A percentile compares a stretch with the other conserved stretches of the same genome.
Conservation (phyloP, 441 rosid species). For the Kokia cookei region DNA sequence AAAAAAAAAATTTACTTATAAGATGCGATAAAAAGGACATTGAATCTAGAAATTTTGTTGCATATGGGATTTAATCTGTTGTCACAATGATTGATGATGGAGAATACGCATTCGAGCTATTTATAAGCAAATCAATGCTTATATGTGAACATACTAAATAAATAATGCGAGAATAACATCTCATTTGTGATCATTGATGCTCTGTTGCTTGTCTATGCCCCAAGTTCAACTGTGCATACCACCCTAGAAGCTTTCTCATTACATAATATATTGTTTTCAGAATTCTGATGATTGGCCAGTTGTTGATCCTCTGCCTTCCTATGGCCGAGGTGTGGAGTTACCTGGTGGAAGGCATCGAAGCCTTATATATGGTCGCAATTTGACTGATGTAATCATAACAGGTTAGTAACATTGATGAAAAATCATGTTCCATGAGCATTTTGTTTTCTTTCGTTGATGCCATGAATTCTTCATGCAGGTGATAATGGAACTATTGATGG, state of each 20-base stretch:
- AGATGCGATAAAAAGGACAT: not conserved
- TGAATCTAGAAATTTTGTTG: not conserved
- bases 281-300: constrained; percentile 83
- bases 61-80: not conserved
- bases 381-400: constrained; percentile 89
- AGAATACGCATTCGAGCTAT: not conserved
- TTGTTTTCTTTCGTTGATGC: constrained; percentile 13
- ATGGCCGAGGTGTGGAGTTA: constrained; percentile 93
- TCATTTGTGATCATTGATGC: constrained; percentile 2
- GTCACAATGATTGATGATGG: not conserved
- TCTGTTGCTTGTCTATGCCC: constrained; percentile 7
- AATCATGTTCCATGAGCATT: not conserved
- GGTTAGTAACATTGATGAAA: constrained; percentile 39
- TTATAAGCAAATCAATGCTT: not conserved
- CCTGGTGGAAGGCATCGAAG: constrained; percentile 88
- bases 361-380: constrained; percentile 82
- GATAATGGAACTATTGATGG: constrained; percentile 94
- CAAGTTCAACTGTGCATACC: not conserved
- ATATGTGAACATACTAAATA: not conserved
- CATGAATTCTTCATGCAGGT: constrained; percentile 37
- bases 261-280: constrained; percentile 36
- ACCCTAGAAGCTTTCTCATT: constrained; percentile 2
- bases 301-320: constrained; percentile 92
- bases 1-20: not conserved
- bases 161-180: not conserved